Conservation (phyloP, 1,139 yeast genomes). For the Lodderomyces theae region DNA sequence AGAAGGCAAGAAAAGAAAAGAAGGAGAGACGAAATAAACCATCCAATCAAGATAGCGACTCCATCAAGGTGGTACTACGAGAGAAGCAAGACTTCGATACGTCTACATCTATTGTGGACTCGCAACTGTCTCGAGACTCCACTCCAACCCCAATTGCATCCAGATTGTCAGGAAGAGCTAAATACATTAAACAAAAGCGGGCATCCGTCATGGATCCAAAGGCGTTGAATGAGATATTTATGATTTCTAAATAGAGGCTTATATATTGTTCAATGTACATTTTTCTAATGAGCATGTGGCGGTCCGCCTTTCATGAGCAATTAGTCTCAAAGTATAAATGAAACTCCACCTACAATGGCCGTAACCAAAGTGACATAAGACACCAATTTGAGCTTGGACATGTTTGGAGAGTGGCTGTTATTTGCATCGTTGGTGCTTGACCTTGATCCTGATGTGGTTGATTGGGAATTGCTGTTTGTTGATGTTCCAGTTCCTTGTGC, state of each 20-base stretch:
- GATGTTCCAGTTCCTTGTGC: conserved; percentile 1
- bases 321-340: conserved; percentile 30
- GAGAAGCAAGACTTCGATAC: background rate
- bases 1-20: conserved; percentile 3
- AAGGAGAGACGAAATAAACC: no score
- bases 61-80: background rate
- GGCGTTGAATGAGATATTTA: conserved; percentile 87
- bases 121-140: conserved; percentile 29
- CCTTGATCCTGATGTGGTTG: conserved; percentile 4
- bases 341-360: conserved; percentile 39
- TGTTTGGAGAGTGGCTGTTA: conserved; percentile 19
- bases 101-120: conserved; percentile 12
- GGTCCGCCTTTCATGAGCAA: no score
- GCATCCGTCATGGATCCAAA: conserved; percentile 88
- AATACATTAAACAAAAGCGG: conserved; percentile 83
- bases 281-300: no score
- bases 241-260: conserved; percentile 55
- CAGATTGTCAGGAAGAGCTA: conserved; percentile 75
- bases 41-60: background rate
- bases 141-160: conserved; percentile 44
- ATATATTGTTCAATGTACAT: background rate
- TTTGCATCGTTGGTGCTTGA: conserved; percentile 2
- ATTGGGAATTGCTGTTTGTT: conserved; percentile 2
- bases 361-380: conserved; percentile 19
- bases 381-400: conserved; percentile 29